These are phyloP conservation scores for Hypomyces rosellus DNA, from an alignment of 2,329 filamentous ascomycete genomes.

Conservation along the genomic window DNA sequence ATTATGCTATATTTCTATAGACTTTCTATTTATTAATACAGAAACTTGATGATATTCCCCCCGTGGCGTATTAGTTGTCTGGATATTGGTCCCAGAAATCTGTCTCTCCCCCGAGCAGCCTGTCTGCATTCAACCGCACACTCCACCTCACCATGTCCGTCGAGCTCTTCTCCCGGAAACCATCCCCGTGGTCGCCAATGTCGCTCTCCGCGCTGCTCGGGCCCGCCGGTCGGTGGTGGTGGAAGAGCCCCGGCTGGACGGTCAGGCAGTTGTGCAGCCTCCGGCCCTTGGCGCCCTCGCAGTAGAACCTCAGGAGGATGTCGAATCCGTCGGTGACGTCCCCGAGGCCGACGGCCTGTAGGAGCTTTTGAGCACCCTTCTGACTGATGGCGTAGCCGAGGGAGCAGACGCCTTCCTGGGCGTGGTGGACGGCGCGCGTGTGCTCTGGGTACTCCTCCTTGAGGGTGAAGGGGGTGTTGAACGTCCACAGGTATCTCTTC, in stretches of 20 bases:
- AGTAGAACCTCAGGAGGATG: slow-evolving; percentile 39
- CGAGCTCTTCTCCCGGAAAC: slow-evolving; percentile 18
- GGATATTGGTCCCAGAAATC: background rate
- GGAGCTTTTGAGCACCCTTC: slow-evolving; percentile 33
- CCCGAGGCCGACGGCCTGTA: slow-evolving; percentile 31
- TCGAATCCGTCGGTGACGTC: slow-evolving; percentile 36
- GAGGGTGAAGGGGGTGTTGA: background rate
- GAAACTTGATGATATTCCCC: too few species aligned
- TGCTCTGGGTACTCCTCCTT: slow-evolving; percentile 26
- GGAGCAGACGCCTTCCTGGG: slow-evolving; percentile 35
- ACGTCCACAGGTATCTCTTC: background rate
- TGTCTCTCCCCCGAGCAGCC: background rate
- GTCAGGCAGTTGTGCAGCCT: slow-evolving; percentile 33
- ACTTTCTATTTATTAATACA: too few species aligned
- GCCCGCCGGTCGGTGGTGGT: slow-evolving; percentile 37
- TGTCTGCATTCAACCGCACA: background rate
- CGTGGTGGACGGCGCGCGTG: slow-evolving; percentile 38
- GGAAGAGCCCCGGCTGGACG: slow-evolving; percentile 36
- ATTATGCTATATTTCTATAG: too few species aligned
- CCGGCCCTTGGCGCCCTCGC: slow-evolving; percentile 30
- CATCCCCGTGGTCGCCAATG: slow-evolving; percentile 27
- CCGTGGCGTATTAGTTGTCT: background rate
- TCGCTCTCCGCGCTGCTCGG: slow-evolving; percentile 27
- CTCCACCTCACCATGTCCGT: background rate
- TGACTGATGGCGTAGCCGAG: slow-evolving; percentile 41